Evolutionary conservation across 2,329 filamentous ascomycete species (phyloP), one percentile per base, ranked within the genome.

Genomic region (Didymella segeticola): DNA sequence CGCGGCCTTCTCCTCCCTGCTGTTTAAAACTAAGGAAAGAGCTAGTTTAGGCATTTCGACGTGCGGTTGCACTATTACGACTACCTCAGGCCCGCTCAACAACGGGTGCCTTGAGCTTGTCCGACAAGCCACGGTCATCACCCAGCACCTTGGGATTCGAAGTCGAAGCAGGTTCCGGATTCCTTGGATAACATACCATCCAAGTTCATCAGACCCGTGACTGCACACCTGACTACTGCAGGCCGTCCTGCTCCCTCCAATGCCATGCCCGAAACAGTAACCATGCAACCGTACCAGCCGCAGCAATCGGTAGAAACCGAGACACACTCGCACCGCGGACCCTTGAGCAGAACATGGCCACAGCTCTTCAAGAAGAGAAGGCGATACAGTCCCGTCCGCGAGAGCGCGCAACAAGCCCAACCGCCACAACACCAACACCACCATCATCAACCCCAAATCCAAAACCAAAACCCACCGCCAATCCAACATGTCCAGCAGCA

Each of bases 341-440:
- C 67, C 19, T 47, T 70, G 27, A 68, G 66, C 45, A 63, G 66
- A 51, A 66, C 66, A 45, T 70, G 67, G 67, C 66, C 66, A 14
- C 66, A 70, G 19, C 22, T 70, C 10, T 69, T 70, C 57, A 70
- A 70, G 29, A 70, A 70, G 61, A 65, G 67, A 33, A 63, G 67
- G 42, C 61, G 67, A 63, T 66, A 68, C 53, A 70, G 67, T 54
- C 67, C 67, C 6, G 62, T 66, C 15, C 51, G 66, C 41, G 67
- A 70, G 43, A 67, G 63, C 45, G 65, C 57, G 7, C 63, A 64
- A 11, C 62, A 63, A 15, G 55, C 57, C 12, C 59, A 63, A 19
- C 56, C 61, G 19, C 52, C 56, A 9, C 60, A 58, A 26, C 37
- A 14, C 9, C 36, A 48, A 9, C 50, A 51, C 11, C 39, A 39